Conservation (phyloP, 2,329 filamentous ascomycete species). For the Elsinoe necatrix region DNA sequence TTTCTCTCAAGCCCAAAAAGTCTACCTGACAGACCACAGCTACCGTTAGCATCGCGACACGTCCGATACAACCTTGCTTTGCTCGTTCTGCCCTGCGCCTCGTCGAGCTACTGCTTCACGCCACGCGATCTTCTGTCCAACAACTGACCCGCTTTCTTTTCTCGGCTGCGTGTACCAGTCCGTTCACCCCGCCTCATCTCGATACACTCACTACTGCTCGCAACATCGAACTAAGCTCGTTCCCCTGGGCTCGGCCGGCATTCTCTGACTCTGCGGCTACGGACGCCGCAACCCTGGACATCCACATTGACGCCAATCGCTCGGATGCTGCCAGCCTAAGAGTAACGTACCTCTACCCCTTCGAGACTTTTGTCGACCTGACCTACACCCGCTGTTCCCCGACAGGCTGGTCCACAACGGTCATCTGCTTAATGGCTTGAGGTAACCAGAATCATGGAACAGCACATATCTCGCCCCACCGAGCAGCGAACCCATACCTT, state of each 20-base stretch:
- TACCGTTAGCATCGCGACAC: slow-evolving; percentile 13
- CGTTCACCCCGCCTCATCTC: slow-evolving; percentile 1
- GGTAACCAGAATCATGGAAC: slow-evolving; percentile 13
- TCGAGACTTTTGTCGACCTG: slow-evolving; percentile 11
- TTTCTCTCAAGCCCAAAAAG: slow-evolving; percentile 11
- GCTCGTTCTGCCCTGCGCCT: slow-evolving; percentile 6
- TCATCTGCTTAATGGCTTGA: slow-evolving; percentile 15
- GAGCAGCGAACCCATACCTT: slow-evolving; percentile 2
- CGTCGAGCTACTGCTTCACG: neutral
- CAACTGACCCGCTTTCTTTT: slow-evolving; percentile 10
- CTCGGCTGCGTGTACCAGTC: slow-evolving; percentile 6
- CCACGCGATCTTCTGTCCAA: neutral
- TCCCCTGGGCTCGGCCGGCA: slow-evolving; percentile 10
- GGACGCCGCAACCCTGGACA: neutral
- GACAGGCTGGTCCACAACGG: slow-evolving; percentile 15
- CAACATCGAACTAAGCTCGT: neutral
- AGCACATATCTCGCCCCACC: slow-evolving; percentile 6
- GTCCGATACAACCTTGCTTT: slow-evolving; percentile 8
- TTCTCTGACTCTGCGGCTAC: neutral
- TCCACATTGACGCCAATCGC: slow-evolving; percentile 9
- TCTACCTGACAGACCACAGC: slow-evolving; percentile 8
- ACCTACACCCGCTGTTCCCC: slow-evolving; percentile 12
- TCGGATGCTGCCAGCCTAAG: slow-evolving; percentile 6
- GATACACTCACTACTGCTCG: slow-evolving; percentile 9
- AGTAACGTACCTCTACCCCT: slow-evolving; percentile 4